Evolutionary conservation across 1,139 yeast species (phyloP), one percentile per base, ranked within the genome.

Genomic region (Nakaseomyces delphensis): DNA sequence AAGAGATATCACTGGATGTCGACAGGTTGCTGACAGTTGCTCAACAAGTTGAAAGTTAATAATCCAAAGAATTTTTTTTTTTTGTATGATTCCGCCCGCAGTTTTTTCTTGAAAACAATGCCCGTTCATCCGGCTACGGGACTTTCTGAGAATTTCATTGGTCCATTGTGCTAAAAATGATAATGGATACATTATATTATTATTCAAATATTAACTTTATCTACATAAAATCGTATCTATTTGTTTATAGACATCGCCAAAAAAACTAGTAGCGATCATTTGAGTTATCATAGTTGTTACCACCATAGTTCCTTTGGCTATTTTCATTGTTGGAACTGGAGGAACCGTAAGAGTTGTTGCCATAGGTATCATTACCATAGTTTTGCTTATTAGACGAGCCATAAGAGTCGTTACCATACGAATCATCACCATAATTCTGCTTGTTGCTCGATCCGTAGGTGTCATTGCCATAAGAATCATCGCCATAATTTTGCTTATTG

Each of bases 271-370:
- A 54, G 10, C 52, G 40, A 29, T 50, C 44, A 8, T 42, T 37
- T 9, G 58, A 57, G 8, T 61, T 50, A 35, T 43, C 44, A 32
- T 42, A 42, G 42, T 47, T 46, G 29, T 54, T 50, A 33, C 54
- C 53, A 21, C 63, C 64, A 42, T 54, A 57, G 16, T 57, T 51
- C 35, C 46, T 51, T 40, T 39, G 41, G 41, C 50, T 47, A 19
- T 48, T 47, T 6, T 49, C 45, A 40, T 46, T 39, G 29, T 36
- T 33, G 23, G 46, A 44, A n/a, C 53, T 55, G 38, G 50, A 52
- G 18, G 52, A 44, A 24, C 43, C 43, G 36, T 45, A 42, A 23
- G 40, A 43, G 39, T 50, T 46, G 43, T 40, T 44, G 14, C 25
- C 43, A 47, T 47, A 36, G 46, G 36, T 21, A 13, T 33, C 19